A percentile compares a stretch with the other conserved stretches of the same genome.
These are phyloP conservation scores for Kuraishia piskuri DNA, from an alignment of 805 yeast species.

Conservation along the genomic window DNA sequence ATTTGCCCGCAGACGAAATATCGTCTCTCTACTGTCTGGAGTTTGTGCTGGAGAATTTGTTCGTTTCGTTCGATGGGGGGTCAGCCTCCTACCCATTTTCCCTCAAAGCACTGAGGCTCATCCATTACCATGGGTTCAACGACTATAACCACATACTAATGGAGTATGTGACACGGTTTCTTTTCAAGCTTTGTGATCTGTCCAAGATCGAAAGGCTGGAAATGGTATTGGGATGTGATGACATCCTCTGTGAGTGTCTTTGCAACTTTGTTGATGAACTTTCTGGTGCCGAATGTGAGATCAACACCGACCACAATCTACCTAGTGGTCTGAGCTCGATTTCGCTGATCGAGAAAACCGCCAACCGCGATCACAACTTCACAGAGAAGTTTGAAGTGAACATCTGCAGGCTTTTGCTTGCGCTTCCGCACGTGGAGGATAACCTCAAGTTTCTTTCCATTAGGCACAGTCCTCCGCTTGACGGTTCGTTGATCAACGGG, in stretches of 20 bases:
- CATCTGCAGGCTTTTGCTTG: conserved; percentile 31
- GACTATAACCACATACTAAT: conserved; percentile 28
- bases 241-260: conserved; percentile 35
- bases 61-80: background rate
- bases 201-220: conserved; percentile 32
- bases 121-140: conserved; percentile 36
- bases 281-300: conserved; percentile 19
- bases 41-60: conserved; percentile 12
- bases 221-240: conserved; percentile 45
- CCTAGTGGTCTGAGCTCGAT: conserved; percentile 23
- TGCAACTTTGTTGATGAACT: conserved; percentile 28
- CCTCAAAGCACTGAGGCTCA: conserved; percentile 27
- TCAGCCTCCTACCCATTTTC: conserved; percentile 7
- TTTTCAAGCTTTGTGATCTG: conserved; percentile 23
- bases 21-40: conserved; percentile 28
- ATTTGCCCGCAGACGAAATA: conserved; percentile 24
- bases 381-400: conserved; percentile 48
- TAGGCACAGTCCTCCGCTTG: conserved; percentile 49
- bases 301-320: conserved; percentile 18
- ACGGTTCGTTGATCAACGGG: conserved; percentile 53
- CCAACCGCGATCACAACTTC: conserved; percentile 32
- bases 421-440: conserved; percentile 21
- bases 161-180: conserved; percentile 19
- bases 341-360: conserved; percentile 25
- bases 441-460: conserved; percentile 35